Conservation (phyloP, 2,329 filamentous ascomycete genomes). For the Colletotrichum sojae region DNA sequence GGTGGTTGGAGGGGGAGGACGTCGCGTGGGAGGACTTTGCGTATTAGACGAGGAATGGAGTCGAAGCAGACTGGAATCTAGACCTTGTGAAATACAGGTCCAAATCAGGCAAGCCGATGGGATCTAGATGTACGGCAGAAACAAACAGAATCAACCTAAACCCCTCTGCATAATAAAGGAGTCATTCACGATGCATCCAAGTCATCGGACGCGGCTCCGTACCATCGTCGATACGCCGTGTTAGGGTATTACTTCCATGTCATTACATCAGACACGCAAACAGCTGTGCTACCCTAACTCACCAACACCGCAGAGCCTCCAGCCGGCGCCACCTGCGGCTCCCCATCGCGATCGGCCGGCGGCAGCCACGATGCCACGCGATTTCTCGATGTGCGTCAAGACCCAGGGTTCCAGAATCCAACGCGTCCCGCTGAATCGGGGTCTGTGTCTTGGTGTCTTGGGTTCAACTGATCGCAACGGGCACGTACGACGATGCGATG, state of each 20-base stretch:
- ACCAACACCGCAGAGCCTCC: background rate
- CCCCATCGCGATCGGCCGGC: slow-evolving; percentile 19
- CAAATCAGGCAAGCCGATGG: too few species aligned
- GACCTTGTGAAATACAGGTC: background rate
- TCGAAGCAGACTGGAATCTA: background rate
- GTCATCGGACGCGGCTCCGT: too few species aligned
- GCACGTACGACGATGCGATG: slow-evolving; percentile 5
- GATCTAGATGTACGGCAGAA: too few species aligned
- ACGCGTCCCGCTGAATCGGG: background rate
- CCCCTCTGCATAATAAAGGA: too few species aligned
- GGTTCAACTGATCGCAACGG: too few species aligned
- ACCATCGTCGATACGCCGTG: too few species aligned
- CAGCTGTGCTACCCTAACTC: background rate
- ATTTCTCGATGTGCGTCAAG: slow-evolving; percentile 26
- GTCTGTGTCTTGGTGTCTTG: too few species aligned
- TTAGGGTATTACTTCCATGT: background rate
- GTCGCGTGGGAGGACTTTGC: slow-evolving; percentile 73
- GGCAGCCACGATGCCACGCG: slow-evolving; percentile 20
- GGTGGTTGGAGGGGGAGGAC: slow-evolving; percentile 69
- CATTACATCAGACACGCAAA: background rate
- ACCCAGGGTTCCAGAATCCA: slow-evolving; percentile 12
- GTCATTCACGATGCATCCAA: too few species aligned
- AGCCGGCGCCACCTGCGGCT: slow-evolving; percentile 5
- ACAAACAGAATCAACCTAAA: too few species aligned
- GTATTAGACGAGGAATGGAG: slow-evolving; percentile 54